A percentile compares a stretch with the other conserved stretches of the same genome.
These are phyloP conservation scores for Piper longum DNA, from an alignment of 164 flowering plant genomes.

Conservation along the genomic window DNA sequence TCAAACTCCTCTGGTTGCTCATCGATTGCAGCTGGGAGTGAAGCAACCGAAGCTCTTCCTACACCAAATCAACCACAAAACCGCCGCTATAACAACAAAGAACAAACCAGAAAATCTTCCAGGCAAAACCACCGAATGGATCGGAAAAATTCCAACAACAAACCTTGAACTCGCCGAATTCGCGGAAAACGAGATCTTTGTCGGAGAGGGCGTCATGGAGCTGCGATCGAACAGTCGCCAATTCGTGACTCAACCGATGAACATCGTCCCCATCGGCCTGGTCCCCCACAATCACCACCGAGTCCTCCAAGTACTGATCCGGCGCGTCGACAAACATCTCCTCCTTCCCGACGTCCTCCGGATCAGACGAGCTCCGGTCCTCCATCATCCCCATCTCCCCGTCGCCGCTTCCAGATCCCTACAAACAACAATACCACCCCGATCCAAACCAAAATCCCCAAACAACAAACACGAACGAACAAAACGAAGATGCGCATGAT, in stretches of 20 bases:
- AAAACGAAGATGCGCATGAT: not conserved
- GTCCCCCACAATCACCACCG: constrained; percentile 8
- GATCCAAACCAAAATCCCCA: not conserved
- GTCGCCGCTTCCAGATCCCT: constrained; percentile 19
- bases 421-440: constrained; percentile 2
- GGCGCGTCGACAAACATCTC: constrained; percentile 67
- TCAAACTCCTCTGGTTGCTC: constrained; percentile 10
- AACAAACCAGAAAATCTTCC: no score
- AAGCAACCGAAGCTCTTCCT: constrained; percentile 32
- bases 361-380: constrained; percentile 15
- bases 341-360: constrained; percentile 40
- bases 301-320: constrained; percentile 28
- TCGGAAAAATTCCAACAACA: no score
- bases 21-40: constrained; percentile 24
- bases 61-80: constrained; percentile 47
- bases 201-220: constrained; percentile 32
- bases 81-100: no score
- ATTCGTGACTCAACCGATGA: constrained; percentile 24
- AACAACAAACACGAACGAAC: not conserved
- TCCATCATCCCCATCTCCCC: constrained; percentile 11
- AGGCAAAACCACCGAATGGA: no score
- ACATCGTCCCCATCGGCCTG: constrained; percentile 12
- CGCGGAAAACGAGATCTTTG: constrained; percentile 24
- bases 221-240: constrained; percentile 25
- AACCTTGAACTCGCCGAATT: not conserved